Evolutionary conservation across 2,329 filamentous ascomycete genomes (phyloP).

Genomic region (Ceratocystis ficicola): DNA sequence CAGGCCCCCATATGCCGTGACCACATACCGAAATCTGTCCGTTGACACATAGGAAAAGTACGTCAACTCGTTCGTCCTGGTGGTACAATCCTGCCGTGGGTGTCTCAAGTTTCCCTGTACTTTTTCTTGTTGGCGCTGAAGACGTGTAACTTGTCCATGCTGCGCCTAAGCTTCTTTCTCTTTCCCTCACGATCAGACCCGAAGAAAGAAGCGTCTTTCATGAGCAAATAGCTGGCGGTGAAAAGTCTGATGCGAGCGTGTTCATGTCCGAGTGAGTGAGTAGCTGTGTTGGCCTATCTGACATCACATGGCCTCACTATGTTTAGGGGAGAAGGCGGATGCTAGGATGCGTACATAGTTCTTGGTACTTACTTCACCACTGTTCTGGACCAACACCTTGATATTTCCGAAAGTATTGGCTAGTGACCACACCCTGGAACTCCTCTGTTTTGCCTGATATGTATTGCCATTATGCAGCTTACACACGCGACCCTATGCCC

Average conservation of each 20-base stretch:
- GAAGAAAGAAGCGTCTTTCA: background rate
- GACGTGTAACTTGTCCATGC: background rate
- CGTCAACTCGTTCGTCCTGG: background rate
- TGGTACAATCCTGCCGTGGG: background rate
- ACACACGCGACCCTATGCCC: background rate
- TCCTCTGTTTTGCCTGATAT: background rate
- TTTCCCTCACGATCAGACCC: background rate
- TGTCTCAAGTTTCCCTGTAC: background rate
- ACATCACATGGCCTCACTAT: background rate
- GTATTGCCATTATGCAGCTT: background rate
- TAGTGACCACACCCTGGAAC: background rate
- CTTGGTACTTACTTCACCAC: background rate
- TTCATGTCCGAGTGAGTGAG: background rate
- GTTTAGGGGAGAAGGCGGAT: too few species aligned
- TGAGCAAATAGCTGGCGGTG: background rate
- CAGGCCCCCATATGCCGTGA: background rate
- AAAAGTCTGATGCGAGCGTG: background rate
- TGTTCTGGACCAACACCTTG: background rate
- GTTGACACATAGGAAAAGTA: background rate
- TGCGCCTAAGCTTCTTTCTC: background rate
- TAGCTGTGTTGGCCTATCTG: background rate
- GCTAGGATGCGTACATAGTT: background rate
- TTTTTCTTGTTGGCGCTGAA: background rate
- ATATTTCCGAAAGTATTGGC: background rate
- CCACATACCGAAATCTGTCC: background rate